These are phyloP conservation scores for Colletotrichum scovillei DNA, from an alignment of 2,329 filamentous ascomycete species.

Conservation along the genomic window DNA sequence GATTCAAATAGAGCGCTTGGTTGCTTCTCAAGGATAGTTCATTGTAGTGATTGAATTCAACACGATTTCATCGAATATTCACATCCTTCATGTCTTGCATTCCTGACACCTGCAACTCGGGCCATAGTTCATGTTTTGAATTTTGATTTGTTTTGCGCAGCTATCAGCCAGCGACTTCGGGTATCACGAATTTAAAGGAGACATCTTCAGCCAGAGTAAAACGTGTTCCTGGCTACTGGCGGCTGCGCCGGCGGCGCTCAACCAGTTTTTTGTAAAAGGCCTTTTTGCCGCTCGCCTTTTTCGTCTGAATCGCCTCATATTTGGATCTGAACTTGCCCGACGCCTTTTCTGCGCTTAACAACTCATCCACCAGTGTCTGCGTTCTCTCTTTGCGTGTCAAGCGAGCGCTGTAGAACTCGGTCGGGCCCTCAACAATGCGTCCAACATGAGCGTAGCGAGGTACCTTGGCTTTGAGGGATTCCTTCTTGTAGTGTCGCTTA, in stretches of 20 bases:
- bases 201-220: background rate
- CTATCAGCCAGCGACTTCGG: background rate
- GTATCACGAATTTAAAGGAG: background rate
- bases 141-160: background rate
- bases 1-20: background rate
- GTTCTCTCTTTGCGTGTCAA: conserved; percentile 90
- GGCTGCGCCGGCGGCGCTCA: conserved; percentile 45
- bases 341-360: conserved; percentile 74
- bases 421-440: conserved; percentile 87
- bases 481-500: conserved; percentile 92
- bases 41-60: background rate
- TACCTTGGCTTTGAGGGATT: conserved; percentile 73
- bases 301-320: conserved; percentile 84
- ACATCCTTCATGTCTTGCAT: background rate
- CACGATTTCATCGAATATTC: background rate
- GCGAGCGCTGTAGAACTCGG: conserved; percentile 85
- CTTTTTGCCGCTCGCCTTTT: conserved; percentile 90
- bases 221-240: conserved; percentile 13
- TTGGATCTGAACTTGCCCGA: conserved; percentile 85
- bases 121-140: no score
- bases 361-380: conserved; percentile 86
- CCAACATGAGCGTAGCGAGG: conserved; percentile 92
- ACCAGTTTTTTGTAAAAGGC: conserved; percentile 86
- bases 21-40: background rate
- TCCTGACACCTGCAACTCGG: background rate